A percentile compares a stretch with the other conserved stretches of the same genome.
Evolutionary conservation across 257 asterid species (phyloP).

Genomic region (Plantago major): DNA sequence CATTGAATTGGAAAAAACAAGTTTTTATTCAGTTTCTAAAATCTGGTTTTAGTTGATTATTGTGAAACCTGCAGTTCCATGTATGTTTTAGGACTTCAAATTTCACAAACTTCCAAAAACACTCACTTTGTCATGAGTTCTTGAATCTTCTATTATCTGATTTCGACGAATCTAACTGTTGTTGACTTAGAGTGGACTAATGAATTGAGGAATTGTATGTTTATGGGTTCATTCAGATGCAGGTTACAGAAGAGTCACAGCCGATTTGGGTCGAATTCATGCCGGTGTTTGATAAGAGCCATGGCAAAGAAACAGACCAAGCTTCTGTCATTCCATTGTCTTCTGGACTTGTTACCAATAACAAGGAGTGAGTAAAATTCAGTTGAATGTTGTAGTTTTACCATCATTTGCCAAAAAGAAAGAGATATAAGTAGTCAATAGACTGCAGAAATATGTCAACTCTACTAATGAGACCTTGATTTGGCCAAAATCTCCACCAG

Average conservation of each 20-base stretch:
- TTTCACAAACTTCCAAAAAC: too few relatives aligned
- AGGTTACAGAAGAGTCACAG: conserved; percentile 48
- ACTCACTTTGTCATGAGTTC: too few relatives aligned
- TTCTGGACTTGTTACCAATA: conserved; percentile 49
- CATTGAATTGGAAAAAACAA: not conserved
- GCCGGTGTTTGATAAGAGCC: conserved; percentile 25
- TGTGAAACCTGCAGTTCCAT: too few relatives aligned
- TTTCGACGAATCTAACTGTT: not conserved
- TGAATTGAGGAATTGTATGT: not conserved
- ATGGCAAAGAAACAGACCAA: conserved; percentile 29
- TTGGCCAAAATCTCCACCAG: conserved; percentile 34
- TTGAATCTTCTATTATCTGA: not conserved
- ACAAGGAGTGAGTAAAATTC: conserved; percentile 55
- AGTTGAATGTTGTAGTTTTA: conserved; percentile 4
- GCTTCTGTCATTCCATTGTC: conserved; percentile 24
- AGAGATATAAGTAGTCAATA: not conserved
- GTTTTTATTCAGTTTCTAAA: too few relatives aligned
- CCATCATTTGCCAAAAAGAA: too few relatives aligned
- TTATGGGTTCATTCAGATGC: conserved; percentile 41
- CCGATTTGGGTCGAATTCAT: conserved; percentile 65
- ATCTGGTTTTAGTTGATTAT: too few relatives aligned
- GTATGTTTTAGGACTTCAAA: too few relatives aligned
- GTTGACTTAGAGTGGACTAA: conserved; percentile 1
- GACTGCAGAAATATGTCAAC: not conserved
- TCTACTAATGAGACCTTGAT: conserved; percentile 29